Percentiles rank a stretch among this genome's conserved stretches.
Evolutionary conservation across 495 filamentous ascomycete species (phyloP).

Genomic region (Annulohypoxylon bovei): DNA sequence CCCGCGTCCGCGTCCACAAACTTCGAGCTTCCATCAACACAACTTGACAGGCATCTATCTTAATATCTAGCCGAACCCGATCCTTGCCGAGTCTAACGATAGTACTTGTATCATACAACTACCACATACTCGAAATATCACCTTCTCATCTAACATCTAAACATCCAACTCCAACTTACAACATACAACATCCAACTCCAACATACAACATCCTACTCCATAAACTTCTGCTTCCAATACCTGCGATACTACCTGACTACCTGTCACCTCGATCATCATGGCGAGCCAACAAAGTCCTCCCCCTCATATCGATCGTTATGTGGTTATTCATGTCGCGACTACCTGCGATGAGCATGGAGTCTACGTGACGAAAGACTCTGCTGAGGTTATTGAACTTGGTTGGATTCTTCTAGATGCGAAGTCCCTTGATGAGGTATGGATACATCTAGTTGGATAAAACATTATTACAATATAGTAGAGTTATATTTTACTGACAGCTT

Average conservation of each 20-base stretch:
- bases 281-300: constrained; percentile 56
- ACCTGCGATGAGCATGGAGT: constrained; percentile 99
- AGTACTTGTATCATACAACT: constrained; percentile 31
- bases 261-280: constrained; percentile 46
- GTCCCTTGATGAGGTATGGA: constrained; percentile 84
- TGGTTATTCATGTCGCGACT: constrained; percentile 97
- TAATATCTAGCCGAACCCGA: constrained; percentile 25
- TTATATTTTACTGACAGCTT: constrained; percentile 25
- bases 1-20: constrained; percentile 7
- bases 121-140: constrained; percentile 4
- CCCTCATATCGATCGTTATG: constrained; percentile 87
- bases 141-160: no score
- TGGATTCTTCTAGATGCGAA: constrained; percentile 96
- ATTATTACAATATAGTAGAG: neutral
- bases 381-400: constrained; percentile 97
- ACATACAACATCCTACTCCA: neutral
- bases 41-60: constrained; percentile 11
- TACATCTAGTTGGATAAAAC: constrained; percentile 4
- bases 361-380: constrained; percentile 98
- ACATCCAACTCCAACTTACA: neutral
- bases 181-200: neutral
- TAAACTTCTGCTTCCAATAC: neutral
- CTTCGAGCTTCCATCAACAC: neutral
- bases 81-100: constrained; percentile 17
- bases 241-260: neutral